Evolutionary conservation across 2,329 filamentous ascomycete genomes (phyloP).

Genomic region (Xylaria arbuscula): DNA sequence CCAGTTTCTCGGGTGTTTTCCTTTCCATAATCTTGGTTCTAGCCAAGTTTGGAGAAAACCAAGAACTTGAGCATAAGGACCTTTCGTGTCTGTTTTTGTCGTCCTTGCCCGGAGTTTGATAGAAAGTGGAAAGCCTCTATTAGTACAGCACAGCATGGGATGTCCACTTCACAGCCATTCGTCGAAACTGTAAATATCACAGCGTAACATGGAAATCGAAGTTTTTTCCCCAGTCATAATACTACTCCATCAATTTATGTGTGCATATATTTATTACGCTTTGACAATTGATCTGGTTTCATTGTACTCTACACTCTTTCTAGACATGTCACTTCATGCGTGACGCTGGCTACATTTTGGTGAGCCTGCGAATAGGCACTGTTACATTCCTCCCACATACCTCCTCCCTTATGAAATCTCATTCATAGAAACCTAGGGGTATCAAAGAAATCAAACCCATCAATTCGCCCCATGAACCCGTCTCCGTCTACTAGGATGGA

Average conservation of each 20-base stretch:
- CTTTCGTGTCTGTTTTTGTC: constrained; percentile 21
- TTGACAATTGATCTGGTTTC: background rate
- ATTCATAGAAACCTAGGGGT: constrained; percentile 3
- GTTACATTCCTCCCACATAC: background rate
- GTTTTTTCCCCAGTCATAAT: constrained; percentile 27
- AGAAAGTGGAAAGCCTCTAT: constrained; percentile 35
- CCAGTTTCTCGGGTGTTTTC: constrained; percentile 32
- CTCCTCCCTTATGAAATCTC: background rate
- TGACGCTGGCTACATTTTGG: too few species aligned
- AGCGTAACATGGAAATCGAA: constrained; percentile 42
- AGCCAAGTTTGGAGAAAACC: constrained; percentile 38
- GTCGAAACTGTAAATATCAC: constrained; percentile 48
- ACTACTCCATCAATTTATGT: background rate
- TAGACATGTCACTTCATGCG: background rate
- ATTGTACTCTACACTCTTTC: background rate
- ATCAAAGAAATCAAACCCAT: constrained; percentile 21
- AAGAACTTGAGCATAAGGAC: constrained; percentile 34
- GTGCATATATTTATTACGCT: background rate
- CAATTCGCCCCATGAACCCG: constrained; percentile 38
- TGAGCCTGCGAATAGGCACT: too few species aligned
- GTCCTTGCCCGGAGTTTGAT: constrained; percentile 29
- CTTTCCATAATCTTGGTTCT: constrained; percentile 40
- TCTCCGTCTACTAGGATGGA: constrained; percentile 65
- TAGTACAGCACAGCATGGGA: constrained; percentile 36
- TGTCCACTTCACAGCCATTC: constrained; percentile 37